These are phyloP conservation scores for Annulohypoxylon truncatum DNA, from an alignment of 2,329 filamentous ascomycete genomes.

Conservation along the genomic window DNA sequence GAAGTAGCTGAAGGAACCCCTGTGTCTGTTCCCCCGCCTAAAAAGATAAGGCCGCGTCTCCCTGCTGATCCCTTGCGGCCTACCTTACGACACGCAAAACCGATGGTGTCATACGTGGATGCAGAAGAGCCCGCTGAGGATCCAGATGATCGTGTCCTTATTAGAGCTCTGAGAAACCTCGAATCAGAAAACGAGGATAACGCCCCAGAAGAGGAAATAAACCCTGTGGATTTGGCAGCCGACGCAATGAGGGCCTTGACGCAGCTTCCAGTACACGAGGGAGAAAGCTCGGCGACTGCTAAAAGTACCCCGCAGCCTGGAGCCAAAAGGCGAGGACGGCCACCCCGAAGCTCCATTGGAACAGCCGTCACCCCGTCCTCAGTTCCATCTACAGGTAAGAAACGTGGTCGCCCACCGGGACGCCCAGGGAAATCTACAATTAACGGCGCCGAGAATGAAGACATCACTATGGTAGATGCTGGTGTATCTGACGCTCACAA, in stretches of 20 bases:
- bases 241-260: constrained; percentile 51
- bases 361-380: constrained; percentile 14
- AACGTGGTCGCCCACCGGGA: constrained; percentile 47
- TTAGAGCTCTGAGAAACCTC: constrained; percentile 32
- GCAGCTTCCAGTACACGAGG: constrained; percentile 28
- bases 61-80: constrained; percentile 59
- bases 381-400: constrained; percentile 39
- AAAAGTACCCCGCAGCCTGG: constrained; percentile 38
- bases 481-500: not conserved
- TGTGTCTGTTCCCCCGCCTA: constrained; percentile 24
- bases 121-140: constrained; percentile 60
- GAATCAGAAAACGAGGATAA: constrained; percentile 25
- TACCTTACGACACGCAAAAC: constrained; percentile 63
- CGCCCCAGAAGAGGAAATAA: constrained; percentile 24
- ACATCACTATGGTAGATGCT: constrained; percentile 46
- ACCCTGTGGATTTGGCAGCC: constrained; percentile 57
- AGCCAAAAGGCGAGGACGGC: constrained; percentile 48
- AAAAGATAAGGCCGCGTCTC: constrained; percentile 46
- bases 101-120: constrained; percentile 63
- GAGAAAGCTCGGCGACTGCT: constrained; percentile 1
- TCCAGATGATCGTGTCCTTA: constrained; percentile 54
- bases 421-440: constrained; percentile 45
- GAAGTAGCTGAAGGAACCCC: constrained; percentile 36
- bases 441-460: constrained; percentile 42
- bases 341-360: constrained; percentile 44